phyloP scores from a whole-genome alignment of 1,139 yeast genomes.

The Blastobotrys serpentis region DNA sequence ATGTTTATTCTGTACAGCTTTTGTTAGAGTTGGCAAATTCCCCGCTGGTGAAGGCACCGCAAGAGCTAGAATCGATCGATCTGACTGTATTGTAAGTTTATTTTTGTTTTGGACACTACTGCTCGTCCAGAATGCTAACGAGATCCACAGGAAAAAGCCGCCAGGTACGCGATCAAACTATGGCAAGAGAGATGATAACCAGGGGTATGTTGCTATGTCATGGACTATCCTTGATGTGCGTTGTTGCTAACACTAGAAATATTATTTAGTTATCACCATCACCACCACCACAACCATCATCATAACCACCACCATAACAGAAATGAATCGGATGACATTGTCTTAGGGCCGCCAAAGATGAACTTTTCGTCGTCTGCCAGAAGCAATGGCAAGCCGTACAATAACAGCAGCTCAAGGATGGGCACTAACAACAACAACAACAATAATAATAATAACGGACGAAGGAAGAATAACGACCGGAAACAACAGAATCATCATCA shows the following conservation, averaged over 20 bases:
- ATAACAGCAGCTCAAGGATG: conserved; percentile 11
- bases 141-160: conserved; percentile 4
- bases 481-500: conserved; percentile 5
- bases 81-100: conserved; percentile 13
- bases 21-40: conserved; percentile 24
- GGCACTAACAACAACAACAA: conserved; percentile 12
- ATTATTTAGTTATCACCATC: neutral
- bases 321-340: neutral
- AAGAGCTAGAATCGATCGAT: conserved; percentile 16
- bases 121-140: no score
- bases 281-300: conserved; percentile 5
- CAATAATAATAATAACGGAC: conserved; percentile 8
- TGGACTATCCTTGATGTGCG: no score
- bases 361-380: conserved; percentile 8
- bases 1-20: conserved; percentile 20
- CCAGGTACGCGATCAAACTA: conserved; percentile 9
- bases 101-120: no score
- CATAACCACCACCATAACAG: conserved; percentile 6
- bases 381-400: conserved; percentile 9
- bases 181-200: conserved; percentile 13
- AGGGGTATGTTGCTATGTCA: conserved; percentile 9
- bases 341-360: conserved; percentile 17
- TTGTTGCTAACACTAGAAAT: no score
- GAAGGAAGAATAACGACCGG: conserved; percentile 6
- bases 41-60: conserved; percentile 26